These are phyloP conservation scores for Pythium volutum DNA, from an alignment of 352 stramenopile species.

Conservation along the genomic window DNA sequence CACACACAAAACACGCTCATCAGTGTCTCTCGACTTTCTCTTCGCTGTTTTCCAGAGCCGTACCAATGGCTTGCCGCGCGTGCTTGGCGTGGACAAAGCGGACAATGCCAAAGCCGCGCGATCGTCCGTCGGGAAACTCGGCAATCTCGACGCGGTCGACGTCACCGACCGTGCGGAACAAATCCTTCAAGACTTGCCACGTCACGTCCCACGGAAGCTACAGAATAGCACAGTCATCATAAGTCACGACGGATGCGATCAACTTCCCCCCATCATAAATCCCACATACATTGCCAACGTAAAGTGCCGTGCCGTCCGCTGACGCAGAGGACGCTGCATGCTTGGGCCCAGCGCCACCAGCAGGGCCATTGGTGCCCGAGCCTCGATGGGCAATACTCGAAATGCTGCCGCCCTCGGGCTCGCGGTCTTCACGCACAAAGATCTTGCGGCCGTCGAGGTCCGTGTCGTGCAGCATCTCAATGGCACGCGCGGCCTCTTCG, in stretches of 20 bases:
- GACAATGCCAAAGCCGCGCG: conserved; percentile 71
- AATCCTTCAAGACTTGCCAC: conserved; percentile 67
- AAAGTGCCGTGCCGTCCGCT: conserved; percentile 45
- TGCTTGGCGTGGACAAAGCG: conserved; percentile 50
- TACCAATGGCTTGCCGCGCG: conserved; percentile 55
- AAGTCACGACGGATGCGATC: neutral
- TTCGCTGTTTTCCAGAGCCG: neutral
- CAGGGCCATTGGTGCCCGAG: too few species aligned
- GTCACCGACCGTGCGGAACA: conserved; percentile 59
- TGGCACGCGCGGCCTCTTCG: conserved; percentile 84
- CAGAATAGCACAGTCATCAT: neutral
- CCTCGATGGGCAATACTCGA: conserved; percentile 47
- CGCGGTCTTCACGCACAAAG: conserved; percentile 85
- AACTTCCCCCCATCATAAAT: conserved; percentile 5
- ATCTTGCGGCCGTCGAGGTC: conserved; percentile 90
- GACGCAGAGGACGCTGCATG: neutral
- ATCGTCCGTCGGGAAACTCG: conserved; percentile 52
- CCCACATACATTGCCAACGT: conserved; percentile 70
- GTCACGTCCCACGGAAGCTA: conserved; percentile 68
- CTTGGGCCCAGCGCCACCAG: too few species aligned
- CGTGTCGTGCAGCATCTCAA: conserved; percentile 90
- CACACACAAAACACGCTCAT: neutral
- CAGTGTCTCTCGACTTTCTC: neutral
- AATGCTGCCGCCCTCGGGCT: conserved; percentile 68
- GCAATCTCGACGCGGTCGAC: conserved; percentile 69